A percentile compares a stretch with the other conserved stretches of the same genome.
These are phyloP conservation scores for Rhizopogon sp. DNA, from an alignment of 768 basidiomycete genomes.

Conservation along the genomic window DNA sequence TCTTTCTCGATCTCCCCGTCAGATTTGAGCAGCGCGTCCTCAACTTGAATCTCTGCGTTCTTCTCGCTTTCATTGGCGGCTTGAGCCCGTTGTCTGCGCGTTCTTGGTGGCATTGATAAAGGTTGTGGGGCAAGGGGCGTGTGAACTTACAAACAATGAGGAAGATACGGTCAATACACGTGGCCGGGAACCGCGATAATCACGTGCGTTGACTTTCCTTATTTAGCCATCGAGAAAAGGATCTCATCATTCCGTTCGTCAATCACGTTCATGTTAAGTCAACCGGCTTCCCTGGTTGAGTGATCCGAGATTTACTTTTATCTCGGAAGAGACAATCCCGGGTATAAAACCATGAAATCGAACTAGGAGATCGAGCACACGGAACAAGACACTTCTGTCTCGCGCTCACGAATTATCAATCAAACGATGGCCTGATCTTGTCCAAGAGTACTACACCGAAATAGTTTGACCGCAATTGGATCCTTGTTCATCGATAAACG, in stretches of 20 bases:
- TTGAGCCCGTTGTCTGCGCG: constrained; percentile 11
- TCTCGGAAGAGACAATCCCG: neutral
- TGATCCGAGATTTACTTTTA: neutral
- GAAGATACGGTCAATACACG: neutral
- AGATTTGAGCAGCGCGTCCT: neutral
- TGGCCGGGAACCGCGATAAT: neutral
- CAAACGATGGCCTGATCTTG: neutral
- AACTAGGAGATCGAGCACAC: too few relatives aligned
- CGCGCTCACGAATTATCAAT: neutral
- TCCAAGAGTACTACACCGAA: neutral
- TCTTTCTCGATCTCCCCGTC: neutral
- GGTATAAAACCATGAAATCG: too few relatives aligned
- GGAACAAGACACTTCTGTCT: neutral
- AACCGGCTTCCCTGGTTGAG: neutral
- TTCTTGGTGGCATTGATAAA: constrained; percentile 9
- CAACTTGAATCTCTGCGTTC: neutral
- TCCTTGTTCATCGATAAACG: neutral
- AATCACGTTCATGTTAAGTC: neutral
- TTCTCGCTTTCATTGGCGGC: constrained; percentile 16
- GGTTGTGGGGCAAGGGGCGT: constrained; percentile 8
- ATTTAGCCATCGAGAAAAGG: neutral
- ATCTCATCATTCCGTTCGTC: too few relatives aligned
- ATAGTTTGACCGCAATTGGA: neutral
- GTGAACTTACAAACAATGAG: constrained; percentile 10
- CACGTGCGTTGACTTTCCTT: constrained; percentile 1